These are phyloP conservation scores for Solanum habrochaites DNA, from an alignment of 257 asterid genomes.

Conservation along the genomic window DNA sequence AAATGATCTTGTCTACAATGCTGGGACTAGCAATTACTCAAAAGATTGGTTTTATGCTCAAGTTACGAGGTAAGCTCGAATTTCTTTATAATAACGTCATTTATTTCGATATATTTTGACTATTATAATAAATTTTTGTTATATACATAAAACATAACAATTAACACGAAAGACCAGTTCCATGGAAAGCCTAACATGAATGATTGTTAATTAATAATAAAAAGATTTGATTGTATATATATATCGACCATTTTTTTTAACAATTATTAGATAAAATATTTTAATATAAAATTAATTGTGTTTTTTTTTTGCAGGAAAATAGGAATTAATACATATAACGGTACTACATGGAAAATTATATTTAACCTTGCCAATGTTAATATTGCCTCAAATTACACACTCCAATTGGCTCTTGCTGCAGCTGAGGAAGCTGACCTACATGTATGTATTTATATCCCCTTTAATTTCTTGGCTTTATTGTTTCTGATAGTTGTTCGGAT, in stretches of 20 bases:
- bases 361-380: conserved; percentile 20
- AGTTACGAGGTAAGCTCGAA: conserved; percentile 17
- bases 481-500: background rate
- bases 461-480: background rate
- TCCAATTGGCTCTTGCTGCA: conserved; percentile 64
- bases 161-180: background rate
- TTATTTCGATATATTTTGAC: background rate
- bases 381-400: conserved; percentile 37
- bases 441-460: conserved; percentile 7
- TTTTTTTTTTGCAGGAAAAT: conserved; percentile 14
- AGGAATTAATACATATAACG: conserved; percentile 3
- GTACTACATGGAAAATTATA: conserved; percentile 53
- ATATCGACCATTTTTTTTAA: background rate
- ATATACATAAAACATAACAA: background rate
- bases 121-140: background rate
- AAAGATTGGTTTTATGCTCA: conserved; percentile 66
- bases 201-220: background rate
- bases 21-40: conserved; percentile 29
- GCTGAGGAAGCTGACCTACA: conserved; percentile 35
- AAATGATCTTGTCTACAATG: conserved; percentile 23
- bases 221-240: no score
- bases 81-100: background rate
- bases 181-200: background rate
- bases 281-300: background rate
- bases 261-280: background rate